Evolutionary conservation across 768 basidiomycete species (phyloP).

Genomic region (Pulveroboletus frians): DNA sequence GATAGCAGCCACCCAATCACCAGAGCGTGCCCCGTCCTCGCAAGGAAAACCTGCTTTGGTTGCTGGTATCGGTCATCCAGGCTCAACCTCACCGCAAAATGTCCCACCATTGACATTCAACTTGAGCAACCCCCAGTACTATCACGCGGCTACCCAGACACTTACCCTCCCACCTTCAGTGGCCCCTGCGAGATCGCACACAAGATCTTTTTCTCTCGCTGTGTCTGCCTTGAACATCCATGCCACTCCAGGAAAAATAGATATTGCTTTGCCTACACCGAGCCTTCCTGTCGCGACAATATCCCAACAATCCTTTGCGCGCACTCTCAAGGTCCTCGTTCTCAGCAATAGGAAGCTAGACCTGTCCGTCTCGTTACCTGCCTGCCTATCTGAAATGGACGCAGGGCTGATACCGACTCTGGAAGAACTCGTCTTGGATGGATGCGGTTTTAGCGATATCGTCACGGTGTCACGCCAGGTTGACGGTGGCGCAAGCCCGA

Average conservation of each 20-base stretch:
- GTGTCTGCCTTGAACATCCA: conserved; percentile 18
- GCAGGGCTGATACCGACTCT: conserved; percentile 53
- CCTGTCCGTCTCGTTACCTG: conserved; percentile 54
- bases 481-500: conserved; percentile 32
- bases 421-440: conserved; percentile 71
- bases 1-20: conserved; percentile 35
- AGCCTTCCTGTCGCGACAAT: conserved; percentile 66
- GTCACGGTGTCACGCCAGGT: conserved; percentile 43
- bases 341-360: conserved; percentile 67
- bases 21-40: neutral
- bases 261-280: conserved; percentile 58
- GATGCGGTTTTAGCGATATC: conserved; percentile 60
- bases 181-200: conserved; percentile 47
- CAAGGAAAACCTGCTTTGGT: conserved; percentile 15
- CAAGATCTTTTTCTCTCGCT: conserved; percentile 57
- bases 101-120: conserved; percentile 27
- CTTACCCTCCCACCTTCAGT: conserved; percentile 61
- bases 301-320: conserved; percentile 53
- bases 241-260: conserved; percentile 22
- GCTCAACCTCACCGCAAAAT: conserved; percentile 21
- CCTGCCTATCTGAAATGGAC: conserved; percentile 22
- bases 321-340: conserved; percentile 51
- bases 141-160: conserved; percentile 47
- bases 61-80: conserved; percentile 23
- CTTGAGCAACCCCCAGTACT: conserved; percentile 55